Conservation (phyloP, 805 yeast genomes). For the Saturnispora mendoncae region DNA sequence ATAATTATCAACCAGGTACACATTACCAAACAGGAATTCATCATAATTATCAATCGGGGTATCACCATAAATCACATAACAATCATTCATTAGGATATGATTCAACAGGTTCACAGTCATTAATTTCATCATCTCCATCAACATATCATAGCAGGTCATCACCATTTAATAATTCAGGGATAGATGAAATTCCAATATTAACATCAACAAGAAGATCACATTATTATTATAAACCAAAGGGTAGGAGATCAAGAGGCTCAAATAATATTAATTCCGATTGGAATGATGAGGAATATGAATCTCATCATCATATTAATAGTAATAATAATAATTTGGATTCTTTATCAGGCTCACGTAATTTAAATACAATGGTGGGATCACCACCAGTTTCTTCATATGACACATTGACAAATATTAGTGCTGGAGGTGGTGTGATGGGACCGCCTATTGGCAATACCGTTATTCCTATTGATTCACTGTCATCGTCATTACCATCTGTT, state of each 20-base stretch:
- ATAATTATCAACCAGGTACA: neutral
- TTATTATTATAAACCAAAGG: slow-evolving; percentile 19
- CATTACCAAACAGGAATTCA: neutral
- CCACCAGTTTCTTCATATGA: too few relatives aligned
- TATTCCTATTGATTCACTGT: too few relatives aligned
- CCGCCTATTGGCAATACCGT: neutral
- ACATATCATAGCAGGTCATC: slow-evolving; percentile 1
- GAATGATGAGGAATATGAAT: neutral
- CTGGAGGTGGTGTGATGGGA: too few relatives aligned
- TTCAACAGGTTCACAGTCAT: neutral
- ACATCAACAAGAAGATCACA: slow-evolving; percentile 23
- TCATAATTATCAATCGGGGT: slow-evolving; percentile 8
- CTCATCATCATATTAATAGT: too few relatives aligned
- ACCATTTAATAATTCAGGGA: neutral
- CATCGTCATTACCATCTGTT: too few relatives aligned
- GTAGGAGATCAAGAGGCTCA: slow-evolving; percentile 13
- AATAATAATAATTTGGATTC: slow-evolving; percentile 1
- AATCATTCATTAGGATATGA: slow-evolving; percentile 5
- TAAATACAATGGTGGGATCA: too few relatives aligned
- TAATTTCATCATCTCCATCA: slow-evolving; percentile 12
- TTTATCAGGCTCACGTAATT: neutral
- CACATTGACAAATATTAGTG: too few relatives aligned
- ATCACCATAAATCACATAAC: slow-evolving; percentile 7
- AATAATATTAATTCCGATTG: neutral
- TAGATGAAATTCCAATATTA: slow-evolving; percentile 4